Conservation (phyloP, 1,284 basidiomycete species). For the Chalciporus sp. region DNA sequence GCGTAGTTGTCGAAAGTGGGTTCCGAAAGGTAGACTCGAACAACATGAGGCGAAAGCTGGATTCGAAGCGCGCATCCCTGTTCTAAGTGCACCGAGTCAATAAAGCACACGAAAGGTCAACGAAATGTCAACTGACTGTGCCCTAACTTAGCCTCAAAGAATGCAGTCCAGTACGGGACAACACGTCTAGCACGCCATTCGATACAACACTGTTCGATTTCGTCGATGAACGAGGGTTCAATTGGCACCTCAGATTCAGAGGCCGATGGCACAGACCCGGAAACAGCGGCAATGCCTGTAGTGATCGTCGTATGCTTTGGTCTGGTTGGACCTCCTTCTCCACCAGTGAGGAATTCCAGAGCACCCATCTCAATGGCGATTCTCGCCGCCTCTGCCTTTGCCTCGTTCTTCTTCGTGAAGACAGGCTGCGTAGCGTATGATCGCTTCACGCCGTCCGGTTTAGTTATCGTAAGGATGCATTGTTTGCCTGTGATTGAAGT, state of each 20-base stretch:
- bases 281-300: not conserved
- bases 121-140: constrained; percentile 41
- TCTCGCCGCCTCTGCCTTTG: constrained; percentile 52
- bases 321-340: constrained; percentile 30
- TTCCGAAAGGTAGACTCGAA: constrained; percentile 52
- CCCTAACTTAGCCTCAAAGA: constrained; percentile 46
- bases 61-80: constrained; percentile 60
- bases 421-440: constrained; percentile 51
- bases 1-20: constrained; percentile 39
- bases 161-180: constrained; percentile 52
- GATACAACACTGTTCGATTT: constrained; percentile 53
- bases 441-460: constrained; percentile 50
- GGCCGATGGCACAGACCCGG: not conserved
- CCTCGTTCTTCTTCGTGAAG: constrained; percentile 48
- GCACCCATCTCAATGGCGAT: constrained; percentile 59
- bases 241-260: not conserved
- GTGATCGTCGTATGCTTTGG: constrained; percentile 28
- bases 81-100: constrained; percentile 35
- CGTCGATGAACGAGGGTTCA: constrained; percentile 30
- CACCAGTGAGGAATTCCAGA: constrained; percentile 53
- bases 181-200: constrained; percentile 53
- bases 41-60: constrained; percentile 47
- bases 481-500: constrained; percentile 45
- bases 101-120: not conserved
- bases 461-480: constrained; percentile 59